These are phyloP conservation scores for Tympanopsis confertula DNA, from an alignment of 2,329 filamentous ascomycete species.

Conservation along the genomic window DNA sequence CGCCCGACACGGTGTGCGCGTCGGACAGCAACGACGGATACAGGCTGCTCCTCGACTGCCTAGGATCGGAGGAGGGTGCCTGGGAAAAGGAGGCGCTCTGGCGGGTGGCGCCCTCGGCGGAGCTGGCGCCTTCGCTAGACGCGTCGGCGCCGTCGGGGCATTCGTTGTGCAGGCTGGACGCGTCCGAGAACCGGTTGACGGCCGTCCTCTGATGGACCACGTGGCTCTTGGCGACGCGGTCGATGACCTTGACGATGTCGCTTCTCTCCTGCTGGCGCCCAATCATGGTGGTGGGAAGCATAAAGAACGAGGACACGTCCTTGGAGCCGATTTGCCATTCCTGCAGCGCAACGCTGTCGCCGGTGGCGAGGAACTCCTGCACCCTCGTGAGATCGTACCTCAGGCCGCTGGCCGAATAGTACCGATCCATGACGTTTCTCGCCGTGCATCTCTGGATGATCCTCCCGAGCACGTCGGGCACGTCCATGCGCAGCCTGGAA, in stretches of 20 bases:
- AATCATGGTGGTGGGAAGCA: slow-evolving; percentile 70
- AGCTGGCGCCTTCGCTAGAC: slow-evolving; percentile 50
- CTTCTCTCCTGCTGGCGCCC: slow-evolving; percentile 65
- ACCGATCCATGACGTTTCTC: slow-evolving; percentile 76
- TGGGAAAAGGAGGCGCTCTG: slow-evolving; percentile 37
- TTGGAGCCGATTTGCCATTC: slow-evolving; percentile 69
- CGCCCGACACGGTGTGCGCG: slow-evolving; percentile 25
- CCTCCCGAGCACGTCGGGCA: slow-evolving; percentile 70
- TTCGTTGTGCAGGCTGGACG: slow-evolving; percentile 40
- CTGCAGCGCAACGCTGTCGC: slow-evolving; percentile 59
- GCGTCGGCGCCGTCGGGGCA: slow-evolving; percentile 33
- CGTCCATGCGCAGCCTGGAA: slow-evolving; percentile 65
- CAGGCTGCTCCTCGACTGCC: slow-evolving; percentile 20
- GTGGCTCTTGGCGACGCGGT: slow-evolving; percentile 62
- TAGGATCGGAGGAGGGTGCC: slow-evolving; percentile 28
- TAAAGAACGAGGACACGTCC: slow-evolving; percentile 86
- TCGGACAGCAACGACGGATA: slow-evolving; percentile 29
- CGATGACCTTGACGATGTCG: slow-evolving; percentile 62
- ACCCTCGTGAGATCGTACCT: slow-evolving; percentile 70
- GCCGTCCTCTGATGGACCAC: slow-evolving; percentile 27
- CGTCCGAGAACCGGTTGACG: slow-evolving; percentile 36
- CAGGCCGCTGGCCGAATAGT: slow-evolving; percentile 78
- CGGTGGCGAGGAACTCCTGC: slow-evolving; percentile 62
- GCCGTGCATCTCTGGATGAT: slow-evolving; percentile 89
- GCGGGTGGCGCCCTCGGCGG: slow-evolving; percentile 34